Conservation (phyloP, 2,329 filamentous ascomycete genomes). For the Penicillium sp. region DNA sequence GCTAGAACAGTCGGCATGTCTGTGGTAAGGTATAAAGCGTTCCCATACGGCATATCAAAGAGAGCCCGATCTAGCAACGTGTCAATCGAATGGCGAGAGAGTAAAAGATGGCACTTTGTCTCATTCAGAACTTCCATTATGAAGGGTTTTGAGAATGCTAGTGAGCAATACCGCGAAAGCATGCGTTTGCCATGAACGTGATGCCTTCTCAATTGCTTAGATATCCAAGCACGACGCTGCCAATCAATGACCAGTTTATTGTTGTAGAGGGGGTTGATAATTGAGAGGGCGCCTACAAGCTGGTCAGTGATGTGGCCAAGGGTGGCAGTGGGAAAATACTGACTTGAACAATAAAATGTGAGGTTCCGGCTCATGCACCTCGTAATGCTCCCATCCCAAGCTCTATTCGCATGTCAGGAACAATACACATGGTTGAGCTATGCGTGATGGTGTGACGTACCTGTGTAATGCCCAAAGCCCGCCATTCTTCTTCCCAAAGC, state of each 20-base stretch:
- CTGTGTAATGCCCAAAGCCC: constrained; percentile 94
- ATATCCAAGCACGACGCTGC: constrained; percentile 12
- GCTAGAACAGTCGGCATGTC: neutral
- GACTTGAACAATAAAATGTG: constrained; percentile 99
- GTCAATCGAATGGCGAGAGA: constrained; percentile 10
- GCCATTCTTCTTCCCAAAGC: constrained; percentile 98
- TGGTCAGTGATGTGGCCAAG: constrained; percentile 19
- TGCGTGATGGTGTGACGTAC: constrained; percentile 49
- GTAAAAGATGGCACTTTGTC: constrained; percentile 20
- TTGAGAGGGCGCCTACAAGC: constrained; percentile 70
- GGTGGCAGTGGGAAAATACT: constrained; percentile 40
- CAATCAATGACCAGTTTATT: constrained; percentile 26
- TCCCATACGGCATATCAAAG: constrained; percentile 6
- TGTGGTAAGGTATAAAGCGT: neutral
- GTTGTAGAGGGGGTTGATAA: constrained; percentile 64
- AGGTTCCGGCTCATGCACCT: constrained; percentile 97
- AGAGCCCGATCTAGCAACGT: constrained; percentile 11
- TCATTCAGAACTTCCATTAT: constrained; percentile 30
- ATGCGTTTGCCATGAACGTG: constrained; percentile 17
- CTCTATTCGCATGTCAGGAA: constrained; percentile 56
- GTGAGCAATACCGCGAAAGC: constrained; percentile 18
- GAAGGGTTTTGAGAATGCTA: constrained; percentile 27
- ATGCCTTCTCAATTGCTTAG: constrained; percentile 7
- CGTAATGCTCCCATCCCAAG: constrained; percentile 98
- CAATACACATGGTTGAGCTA: neutral